Evolutionary conservation across 2,329 filamentous ascomycete species (phyloP).

Genomic region (Thelonectria rubi): DNA sequence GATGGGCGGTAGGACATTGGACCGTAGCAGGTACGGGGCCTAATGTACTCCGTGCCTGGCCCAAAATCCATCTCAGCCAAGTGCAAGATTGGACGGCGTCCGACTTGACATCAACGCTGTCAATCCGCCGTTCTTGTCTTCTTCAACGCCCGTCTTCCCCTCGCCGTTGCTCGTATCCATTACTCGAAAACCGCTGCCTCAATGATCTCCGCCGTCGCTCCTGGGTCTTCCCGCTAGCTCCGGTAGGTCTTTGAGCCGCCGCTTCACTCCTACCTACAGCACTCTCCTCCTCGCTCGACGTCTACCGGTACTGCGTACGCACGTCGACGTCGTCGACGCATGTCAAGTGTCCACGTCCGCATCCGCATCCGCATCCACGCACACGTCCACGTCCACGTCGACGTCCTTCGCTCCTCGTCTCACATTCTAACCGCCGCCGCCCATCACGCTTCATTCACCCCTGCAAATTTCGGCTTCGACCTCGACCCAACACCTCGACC

Average conservation of each 20-base stretch:
- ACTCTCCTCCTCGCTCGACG: neutral
- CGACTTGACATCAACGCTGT: conserved; percentile 16
- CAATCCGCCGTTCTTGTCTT: conserved; percentile 10
- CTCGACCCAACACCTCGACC: conserved; percentile 1
- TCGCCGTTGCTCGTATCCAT: conserved; percentile 1
- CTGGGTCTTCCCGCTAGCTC: conserved; percentile 37
- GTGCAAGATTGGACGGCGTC: conserved; percentile 7
- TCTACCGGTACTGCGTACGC: conserved; percentile 15
- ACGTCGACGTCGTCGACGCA: conserved; percentile 15
- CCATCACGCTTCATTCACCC: conserved; percentile 4
- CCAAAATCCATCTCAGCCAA: conserved; percentile 13
- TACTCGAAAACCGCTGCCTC: conserved; percentile 26
- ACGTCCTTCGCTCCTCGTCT: conserved; percentile 7
- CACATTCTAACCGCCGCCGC: conserved; percentile 10
- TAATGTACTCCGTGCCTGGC: neutral
- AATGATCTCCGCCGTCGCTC: conserved; percentile 35
- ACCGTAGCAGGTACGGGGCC: conserved; percentile 3
- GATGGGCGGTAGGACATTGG: too few relatives aligned
- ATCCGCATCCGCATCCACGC: conserved; percentile 18
- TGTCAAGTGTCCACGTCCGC: conserved; percentile 20
- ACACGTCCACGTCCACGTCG: conserved; percentile 14
- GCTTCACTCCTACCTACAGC: conserved; percentile 8
- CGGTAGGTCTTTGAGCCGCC: conserved; percentile 40
- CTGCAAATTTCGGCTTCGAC: conserved; percentile 4
- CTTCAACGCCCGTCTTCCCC: conserved; percentile 16